Percentiles rank a stretch among this genome's conserved stretches.
These are phyloP conservation scores for Manihot esculenta DNA, from an alignment of 441 rosid species.

Conservation along the genomic window DNA sequence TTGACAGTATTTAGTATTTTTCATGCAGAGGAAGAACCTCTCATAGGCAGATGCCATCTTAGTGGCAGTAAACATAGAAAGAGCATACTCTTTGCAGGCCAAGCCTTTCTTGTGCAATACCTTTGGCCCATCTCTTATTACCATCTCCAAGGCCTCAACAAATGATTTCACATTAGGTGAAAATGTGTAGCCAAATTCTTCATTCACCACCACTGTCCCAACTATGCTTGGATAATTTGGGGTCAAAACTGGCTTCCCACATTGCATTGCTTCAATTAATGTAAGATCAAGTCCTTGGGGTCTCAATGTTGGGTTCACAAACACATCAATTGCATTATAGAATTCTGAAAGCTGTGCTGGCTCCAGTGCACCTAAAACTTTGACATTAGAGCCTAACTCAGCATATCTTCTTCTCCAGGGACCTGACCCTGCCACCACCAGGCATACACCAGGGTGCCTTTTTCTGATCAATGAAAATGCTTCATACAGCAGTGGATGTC, in stretches of 20 bases:
- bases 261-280: conserved; percentile 65
- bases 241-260: conserved; percentile 61
- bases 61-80: conserved; percentile 55
- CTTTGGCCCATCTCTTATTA: conserved; percentile 46
- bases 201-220: conserved; percentile 58
- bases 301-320: conserved; percentile 65
- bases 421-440: conserved; percentile 72
- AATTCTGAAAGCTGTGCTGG: conserved; percentile 48
- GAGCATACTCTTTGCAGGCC: conserved; percentile 46
- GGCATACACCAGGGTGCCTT: conserved; percentile 38
- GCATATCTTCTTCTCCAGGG: conserved; percentile 65
- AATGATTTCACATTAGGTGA: conserved; percentile 64
- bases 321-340: conserved; percentile 59
- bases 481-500: conserved; percentile 63
- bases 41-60: conserved; percentile 74
- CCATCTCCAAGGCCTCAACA: conserved; percentile 52
- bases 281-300: conserved; percentile 76
- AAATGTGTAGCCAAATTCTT: conserved; percentile 57
- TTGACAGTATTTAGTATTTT: conserved; percentile 44
- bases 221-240: conserved; percentile 73
- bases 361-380: conserved; percentile 50
- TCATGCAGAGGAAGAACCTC: conserved; percentile 74
- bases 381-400: conserved; percentile 53
- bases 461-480: conserved; percentile 46
- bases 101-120: conserved; percentile 49